phyloP scores from a whole-genome alignment of 2,329 filamentous ascomycete species.

The Scedosporium boydii region DNA sequence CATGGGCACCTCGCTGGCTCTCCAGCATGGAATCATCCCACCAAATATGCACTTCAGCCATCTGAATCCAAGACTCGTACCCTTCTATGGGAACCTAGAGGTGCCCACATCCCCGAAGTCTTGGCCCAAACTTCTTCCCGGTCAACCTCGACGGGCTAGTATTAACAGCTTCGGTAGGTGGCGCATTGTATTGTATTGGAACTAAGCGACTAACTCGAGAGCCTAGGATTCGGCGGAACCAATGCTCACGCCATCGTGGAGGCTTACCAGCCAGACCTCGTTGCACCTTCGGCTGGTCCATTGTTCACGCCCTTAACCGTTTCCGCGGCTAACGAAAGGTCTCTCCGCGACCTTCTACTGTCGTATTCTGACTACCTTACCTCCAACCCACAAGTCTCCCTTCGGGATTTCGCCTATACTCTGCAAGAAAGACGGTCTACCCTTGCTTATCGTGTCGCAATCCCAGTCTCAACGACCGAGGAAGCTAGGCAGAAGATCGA shows the following conservation, averaged over 20 bases:
- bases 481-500: no score
- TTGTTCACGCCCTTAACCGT: not conserved
- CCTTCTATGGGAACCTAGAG: not conserved
- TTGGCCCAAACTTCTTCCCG: slow-evolving; percentile 14
- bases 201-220: no score
- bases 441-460: no score
- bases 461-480: no score
- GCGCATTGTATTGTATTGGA: no score
- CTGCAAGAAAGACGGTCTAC: no score
- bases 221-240: slow-evolving; percentile 13
- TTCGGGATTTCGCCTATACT: no score
- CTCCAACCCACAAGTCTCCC: no score
- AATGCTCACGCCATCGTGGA: slow-evolving; percentile 18
- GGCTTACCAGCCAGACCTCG: not conserved
- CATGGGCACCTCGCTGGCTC: slow-evolving; percentile 16
- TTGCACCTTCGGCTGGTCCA: not conserved
- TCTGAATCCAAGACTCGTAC: slow-evolving; percentile 14
- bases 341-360: not conserved
- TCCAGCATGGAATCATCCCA: slow-evolving; percentile 14
- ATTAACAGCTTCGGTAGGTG: slow-evolving; percentile 18
- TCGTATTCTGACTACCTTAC: no score
- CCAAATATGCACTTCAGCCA: slow-evolving; percentile 15
- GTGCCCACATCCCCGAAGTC: slow-evolving; percentile 11
- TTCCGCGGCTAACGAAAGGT: not conserved
- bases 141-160: slow-evolving; percentile 14